Percentiles rank a stretch among this genome's conserved stretches.
phyloP scores from a whole-genome alignment of 495 filamentous ascomycete species.

The Aspergillus diversus region DNA sequence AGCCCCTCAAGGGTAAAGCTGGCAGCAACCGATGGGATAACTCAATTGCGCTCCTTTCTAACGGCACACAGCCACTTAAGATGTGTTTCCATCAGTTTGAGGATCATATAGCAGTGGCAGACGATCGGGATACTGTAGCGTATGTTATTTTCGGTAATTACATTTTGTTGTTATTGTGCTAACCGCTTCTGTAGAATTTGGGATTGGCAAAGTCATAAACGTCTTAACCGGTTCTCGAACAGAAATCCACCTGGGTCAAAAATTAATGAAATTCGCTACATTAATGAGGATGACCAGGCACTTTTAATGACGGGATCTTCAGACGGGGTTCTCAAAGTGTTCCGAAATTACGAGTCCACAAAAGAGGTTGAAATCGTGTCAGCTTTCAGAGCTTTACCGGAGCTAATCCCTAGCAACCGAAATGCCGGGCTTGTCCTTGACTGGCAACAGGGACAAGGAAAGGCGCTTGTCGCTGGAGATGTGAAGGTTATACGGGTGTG shows the following conservation, averaged over 20 bases:
- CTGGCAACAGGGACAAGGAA: slow-evolving; percentile 97
- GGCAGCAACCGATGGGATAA: slow-evolving; percentile 83
- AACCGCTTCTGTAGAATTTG: slow-evolving; percentile 64
- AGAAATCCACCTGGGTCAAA: slow-evolving; percentile 88
- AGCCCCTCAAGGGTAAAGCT: slow-evolving; percentile 87
- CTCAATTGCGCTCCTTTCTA: slow-evolving; percentile 76
- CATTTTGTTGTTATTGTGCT: slow-evolving; percentile 19
- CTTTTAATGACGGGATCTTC: slow-evolving; percentile 92
- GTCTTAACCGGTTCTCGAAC: slow-evolving; percentile 86
- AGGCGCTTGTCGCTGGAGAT: slow-evolving; percentile 91
- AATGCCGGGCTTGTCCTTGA: slow-evolving; percentile 96
- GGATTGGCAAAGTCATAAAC: slow-evolving; percentile 81
- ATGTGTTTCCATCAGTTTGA: slow-evolving; percentile 99
- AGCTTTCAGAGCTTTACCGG: slow-evolving; percentile 86
- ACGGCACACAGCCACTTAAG: slow-evolving; percentile 82
- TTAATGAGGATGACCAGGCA: slow-evolving; percentile 98
- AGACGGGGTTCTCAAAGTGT: slow-evolving; percentile 93
- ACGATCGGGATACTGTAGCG: slow-evolving; percentile 85
- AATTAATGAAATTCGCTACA: slow-evolving; percentile 92
- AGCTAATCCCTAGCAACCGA: slow-evolving; percentile 87
- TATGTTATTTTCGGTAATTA: slow-evolving; percentile 35
- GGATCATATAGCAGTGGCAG: slow-evolving; percentile 90
- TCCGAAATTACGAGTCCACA: slow-evolving; percentile 77
- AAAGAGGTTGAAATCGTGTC: slow-evolving; percentile 83
- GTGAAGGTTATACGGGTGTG: slow-evolving; percentile 94